Base-by-base conservation (phyloP, 164 flowering plant species). In the Nymphaea colorata region DNA sequence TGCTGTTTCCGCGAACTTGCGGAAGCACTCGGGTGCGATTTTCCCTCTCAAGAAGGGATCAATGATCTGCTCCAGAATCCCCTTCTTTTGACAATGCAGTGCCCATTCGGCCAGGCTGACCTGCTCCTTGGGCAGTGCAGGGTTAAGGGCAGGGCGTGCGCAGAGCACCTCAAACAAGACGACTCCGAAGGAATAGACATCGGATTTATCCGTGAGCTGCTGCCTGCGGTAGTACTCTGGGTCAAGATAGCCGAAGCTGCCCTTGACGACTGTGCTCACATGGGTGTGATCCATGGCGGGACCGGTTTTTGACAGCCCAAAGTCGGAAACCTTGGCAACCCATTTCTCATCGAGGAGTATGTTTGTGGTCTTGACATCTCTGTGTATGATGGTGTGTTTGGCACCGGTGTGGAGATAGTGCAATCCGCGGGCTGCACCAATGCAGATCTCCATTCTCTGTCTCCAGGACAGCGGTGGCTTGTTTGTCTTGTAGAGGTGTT, bases 241-340 rank as follows among this genome's bases (percentile, higher is more conserved):
- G 68, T 83, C 86, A 64, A 83, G 66, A 67, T 81, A 83, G 41
- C 86, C 87, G 57, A 83, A 82, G 61, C 81, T 83, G 42, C 87
- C 87, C 67, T 78, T 81, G 43, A 82, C 87, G 2, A 68, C 71
- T 3, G 85, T 83, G 69, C 83, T 83, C 44, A 81, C 79, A 65
- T 81, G 84, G 7, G 79, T 78, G 41, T 73, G 72, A 65, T 73
- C 76, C 73, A 73, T 59, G 36, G 75, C 70, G 2, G 84, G 83
- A 4, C 84, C 86, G 16, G 74, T 61, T 68, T 67, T 81, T 2
- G 86, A 83, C 64, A 83, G 64, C 11, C 86, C 87, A 42, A 83
- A 83, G 66, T 83, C 87, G 2, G 87, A 83, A 61, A 83, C 85
- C 74, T 83, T 83, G 0, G 87, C 81, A 2, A 78, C 82, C 83